A percentile compares a stretch with the other conserved stretches of the same genome.
Evolutionary conservation across 192 early-diverging fungal species (phyloP).

Genomic region (Rhizoclosmatium globosum): DNA sequence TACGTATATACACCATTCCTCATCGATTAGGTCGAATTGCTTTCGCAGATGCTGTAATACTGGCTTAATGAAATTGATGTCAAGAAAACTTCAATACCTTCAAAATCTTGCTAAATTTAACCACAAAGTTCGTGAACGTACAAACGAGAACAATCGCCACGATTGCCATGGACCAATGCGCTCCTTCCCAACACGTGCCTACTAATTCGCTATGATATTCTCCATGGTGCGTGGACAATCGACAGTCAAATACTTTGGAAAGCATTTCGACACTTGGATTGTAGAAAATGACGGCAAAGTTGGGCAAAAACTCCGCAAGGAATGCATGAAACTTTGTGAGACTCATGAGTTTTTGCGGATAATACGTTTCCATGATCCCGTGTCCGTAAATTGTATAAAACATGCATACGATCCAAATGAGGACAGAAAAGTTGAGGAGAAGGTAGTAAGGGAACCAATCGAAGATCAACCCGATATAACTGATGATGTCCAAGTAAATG

Average conservation of each 20-base stretch:
- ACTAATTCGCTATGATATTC: not conserved
- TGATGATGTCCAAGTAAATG: not conserved
- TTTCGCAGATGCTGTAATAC: not conserved
- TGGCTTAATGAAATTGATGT: not conserved
- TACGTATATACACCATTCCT: slow-evolving; percentile 16
- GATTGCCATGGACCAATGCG: not conserved
- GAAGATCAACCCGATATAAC: slow-evolving; percentile 17
- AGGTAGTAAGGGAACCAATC: slow-evolving; percentile 22
- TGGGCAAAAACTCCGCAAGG: slow-evolving; percentile 18
- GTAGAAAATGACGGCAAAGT: slow-evolving; percentile 12
- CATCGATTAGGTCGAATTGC: slow-evolving; percentile 12
- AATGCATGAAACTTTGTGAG: slow-evolving; percentile 19
- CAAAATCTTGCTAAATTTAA: slow-evolving; percentile 17
- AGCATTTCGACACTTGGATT: slow-evolving; percentile 21
- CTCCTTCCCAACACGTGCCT: not conserved
- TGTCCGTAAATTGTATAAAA: slow-evolving; percentile 11
- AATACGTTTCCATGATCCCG: not conserved
- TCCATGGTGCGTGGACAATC: not conserved
- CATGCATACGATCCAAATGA: slow-evolving; percentile 17
- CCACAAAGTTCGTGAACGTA: slow-evolving; percentile 18
- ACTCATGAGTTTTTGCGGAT: not conserved
- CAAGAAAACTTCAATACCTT: not conserved
- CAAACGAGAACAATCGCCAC: not conserved
- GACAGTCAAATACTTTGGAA: slow-evolving; percentile 23
- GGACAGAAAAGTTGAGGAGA: not conserved